Base-by-base conservation (phyloP, 208 protist species). In the Leishmania braziliensis region DNA sequence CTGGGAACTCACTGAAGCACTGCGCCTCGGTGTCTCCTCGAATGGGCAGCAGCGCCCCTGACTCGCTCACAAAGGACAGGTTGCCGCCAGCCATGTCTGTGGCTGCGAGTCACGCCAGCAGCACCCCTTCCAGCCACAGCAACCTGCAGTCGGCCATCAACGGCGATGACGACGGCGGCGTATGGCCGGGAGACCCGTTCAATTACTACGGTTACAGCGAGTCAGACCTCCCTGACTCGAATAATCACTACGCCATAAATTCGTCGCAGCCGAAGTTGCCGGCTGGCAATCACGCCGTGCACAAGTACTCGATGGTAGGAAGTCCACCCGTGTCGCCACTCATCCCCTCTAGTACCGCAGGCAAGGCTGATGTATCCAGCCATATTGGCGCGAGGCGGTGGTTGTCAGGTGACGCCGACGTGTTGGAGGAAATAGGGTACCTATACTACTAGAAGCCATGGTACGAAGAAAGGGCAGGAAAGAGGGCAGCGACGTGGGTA, bases 171-270 rank as follows among this genome's bases (percentile, higher is more conserved):
- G 70, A 72, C 60, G 54, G 60, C 5, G 76, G 46, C 75, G 76
- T 50, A 56, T 84, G 70, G 75, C 78, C 72, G 69, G 69, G 50
- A 12, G 76, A 84, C 53, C 58, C 70, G 12, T 84, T 80, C 60
- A 70, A 66, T 33, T 80, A 77, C 70, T 80, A 80, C 70, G 76
- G 54, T 5, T 84, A 80, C 81, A 54, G 33, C 23, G 58, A 63
- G 3, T 2, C 48, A 4, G 78, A 73, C 71, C 70, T 65, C 0
- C 70, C 76, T 3, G 81, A 43, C 26, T 50, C 0, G 12, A 50
- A 62, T 12, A 10, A n/a, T 58, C n/a, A 23, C 51, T 53, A 43
- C 70, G 50, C 73, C 51, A 2, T 60, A 50, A 75, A 20, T 12
- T 29, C 71, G 71, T 60, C 50, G 26, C 29, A n/a, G 51, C 46